Percentiles rank a stretch among this genome's conserved stretches.
Evolutionary conservation across 306 rosid species (phyloP).

Genomic region (Prunus kanzakura): DNA sequence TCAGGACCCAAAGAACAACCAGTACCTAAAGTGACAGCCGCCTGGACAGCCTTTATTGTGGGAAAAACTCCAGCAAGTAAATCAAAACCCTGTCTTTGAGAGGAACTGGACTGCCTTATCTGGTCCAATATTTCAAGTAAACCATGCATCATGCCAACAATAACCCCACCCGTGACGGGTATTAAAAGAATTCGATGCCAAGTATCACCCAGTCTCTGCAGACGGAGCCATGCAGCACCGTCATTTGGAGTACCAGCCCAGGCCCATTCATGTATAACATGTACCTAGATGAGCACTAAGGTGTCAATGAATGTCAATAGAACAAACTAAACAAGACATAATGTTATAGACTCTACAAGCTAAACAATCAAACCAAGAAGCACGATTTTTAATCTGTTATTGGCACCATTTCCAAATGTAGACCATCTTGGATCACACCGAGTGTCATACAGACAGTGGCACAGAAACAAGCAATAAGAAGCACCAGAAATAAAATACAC

Average conservation of each 20-base stretch:
- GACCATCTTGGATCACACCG: background rate
- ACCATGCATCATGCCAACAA: conserved; percentile 99
- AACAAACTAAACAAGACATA: background rate
- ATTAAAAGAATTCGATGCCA: conserved; percentile 94
- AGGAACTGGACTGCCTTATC: conserved; percentile 70
- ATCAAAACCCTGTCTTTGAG: conserved; percentile 81
- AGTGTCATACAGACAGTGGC: background rate
- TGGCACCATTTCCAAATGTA: background rate
- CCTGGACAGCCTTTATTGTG: conserved; percentile 87
- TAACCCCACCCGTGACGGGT: conserved; percentile 92
- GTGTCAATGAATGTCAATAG: conserved; percentile 26
- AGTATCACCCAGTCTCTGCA: conserved; percentile 83
- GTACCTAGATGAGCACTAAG: conserved; percentile 57
- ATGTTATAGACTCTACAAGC: background rate
- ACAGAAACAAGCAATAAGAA: background rate
- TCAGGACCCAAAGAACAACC: conserved; percentile 99
- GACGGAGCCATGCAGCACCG: conserved; percentile 97
- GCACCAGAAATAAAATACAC: conserved; percentile 4
- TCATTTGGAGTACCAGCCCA: conserved; percentile 99
- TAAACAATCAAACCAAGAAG: background rate
- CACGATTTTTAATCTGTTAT: background rate
- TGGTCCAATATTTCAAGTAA: conserved; percentile 81
- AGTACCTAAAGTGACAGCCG: conserved; percentile 89
- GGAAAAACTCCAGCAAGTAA: conserved; percentile 80
- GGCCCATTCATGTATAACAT: conserved; percentile 91